Base-by-base conservation (phyloP, 2,329 filamentous ascomycete genomes). In the Cladosporium colombiae region DNA sequence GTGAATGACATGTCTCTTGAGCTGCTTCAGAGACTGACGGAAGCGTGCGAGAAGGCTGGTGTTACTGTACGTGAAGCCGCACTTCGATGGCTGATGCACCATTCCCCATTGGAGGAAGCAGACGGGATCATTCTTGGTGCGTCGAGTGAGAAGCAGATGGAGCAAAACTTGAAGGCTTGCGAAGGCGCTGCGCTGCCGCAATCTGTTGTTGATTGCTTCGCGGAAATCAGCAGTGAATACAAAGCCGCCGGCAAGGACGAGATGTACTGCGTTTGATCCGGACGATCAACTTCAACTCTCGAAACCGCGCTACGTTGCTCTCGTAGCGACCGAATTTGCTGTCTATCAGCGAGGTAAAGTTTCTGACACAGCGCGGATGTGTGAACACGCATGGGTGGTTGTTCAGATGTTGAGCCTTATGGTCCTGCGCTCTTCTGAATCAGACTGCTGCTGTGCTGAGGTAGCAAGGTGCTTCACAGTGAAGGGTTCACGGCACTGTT, bases 31-130 rank as follows among this genome's bases (percentile, higher is more conserved):
- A 66, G 75, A 13, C 67, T 82, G 40, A 72, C 75, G 44, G 66
- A 72, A 2, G 71, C 72, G 23, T 74, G 76, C 5, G 70, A 72
- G 64, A 78, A 78, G 68, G 75, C 80, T 65, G 74, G 74, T 1
- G 13, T 84, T 31, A 79, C 77, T 0, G 69, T 80, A 62, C 75
- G 77, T 2, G 81, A 83, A 65, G 76, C 78, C 52, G 80, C 81
- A 1, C 66, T 84, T 65, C 70, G 82, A 25, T 85, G 81, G 81
- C 69, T 80, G 29, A 72, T 74, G 13, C 78, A 84, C 71, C 81
- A 84, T 69, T 81, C 78, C 2, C 61, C 70, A 21, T 63, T 81
- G 40, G 70, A 69, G 8, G 57, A 70, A 6, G 73, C 73, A 0
- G 80, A 81, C 72, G 76, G 70, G 2, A 68, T 81, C 13, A 79